Evolutionary conservation across 2,329 filamentous ascomycete genomes (phyloP).

Genomic region (Phialophora chinensis): DNA sequence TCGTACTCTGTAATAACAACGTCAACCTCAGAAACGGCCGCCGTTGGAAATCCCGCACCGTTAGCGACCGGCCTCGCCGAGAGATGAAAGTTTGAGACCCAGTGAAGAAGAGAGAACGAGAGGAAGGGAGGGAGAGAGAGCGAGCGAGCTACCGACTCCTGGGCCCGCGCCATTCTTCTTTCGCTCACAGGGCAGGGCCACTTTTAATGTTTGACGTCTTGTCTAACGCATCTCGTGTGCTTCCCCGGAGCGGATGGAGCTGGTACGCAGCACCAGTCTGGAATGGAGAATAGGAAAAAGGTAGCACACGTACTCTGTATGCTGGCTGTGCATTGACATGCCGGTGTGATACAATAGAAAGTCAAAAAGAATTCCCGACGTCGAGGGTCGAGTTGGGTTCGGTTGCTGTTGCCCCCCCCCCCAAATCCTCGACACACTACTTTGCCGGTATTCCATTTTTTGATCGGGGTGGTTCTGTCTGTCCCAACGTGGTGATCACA

Average conservation of each 20-base stretch:
- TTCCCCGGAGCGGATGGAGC: background rate
- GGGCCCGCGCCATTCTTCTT: background rate
- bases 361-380: background rate
- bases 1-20: background rate
- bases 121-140: too few species aligned
- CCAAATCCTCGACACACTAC: background rate
- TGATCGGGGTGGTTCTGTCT: background rate
- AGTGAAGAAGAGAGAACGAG: background rate
- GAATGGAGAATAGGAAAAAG: background rate
- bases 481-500: background rate
- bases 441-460: background rate
- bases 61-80: slow-evolving; percentile 1
- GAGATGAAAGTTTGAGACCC: background rate
- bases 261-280: background rate
- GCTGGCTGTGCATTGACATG: background rate
- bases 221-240: background rate
- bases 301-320: background rate
- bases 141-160: background rate
- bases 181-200: background rate
- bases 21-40: background rate
- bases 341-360: background rate
- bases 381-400: background rate
- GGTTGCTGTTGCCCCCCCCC: background rate
- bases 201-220: background rate
- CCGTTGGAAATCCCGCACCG: background rate